phyloP scores from a whole-genome alignment of 306 rosid species.

The Ammopiptanthus mongolicus region DNA sequence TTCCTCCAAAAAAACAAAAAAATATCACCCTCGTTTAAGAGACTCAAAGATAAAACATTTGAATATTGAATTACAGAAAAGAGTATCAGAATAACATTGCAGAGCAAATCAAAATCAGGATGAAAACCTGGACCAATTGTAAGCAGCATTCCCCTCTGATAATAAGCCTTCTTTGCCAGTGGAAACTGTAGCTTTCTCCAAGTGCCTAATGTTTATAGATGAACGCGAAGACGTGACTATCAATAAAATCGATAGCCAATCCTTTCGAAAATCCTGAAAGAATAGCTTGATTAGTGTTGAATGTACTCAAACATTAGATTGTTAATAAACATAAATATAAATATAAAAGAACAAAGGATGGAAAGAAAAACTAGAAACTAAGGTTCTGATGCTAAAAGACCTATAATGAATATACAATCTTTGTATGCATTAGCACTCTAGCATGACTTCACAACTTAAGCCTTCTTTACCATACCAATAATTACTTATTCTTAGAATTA shows the following conservation, averaged over 20 bases:
- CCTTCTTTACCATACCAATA: constrained; percentile 9
- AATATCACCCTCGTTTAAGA: background rate
- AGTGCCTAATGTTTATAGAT: constrained; percentile 90
- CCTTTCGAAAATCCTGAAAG: constrained; percentile 84
- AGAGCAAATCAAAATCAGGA: constrained; percentile 22
- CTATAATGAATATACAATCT: constrained; percentile 8
- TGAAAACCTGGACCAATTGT: constrained; percentile 94
- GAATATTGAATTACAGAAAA: constrained; percentile 12
- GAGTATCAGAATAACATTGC: background rate
- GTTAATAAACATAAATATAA: background rate
- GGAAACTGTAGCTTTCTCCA: constrained; percentile 98
- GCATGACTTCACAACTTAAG: constrained; percentile 1
- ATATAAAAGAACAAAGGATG: background rate
- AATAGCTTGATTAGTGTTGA: constrained; percentile 1
- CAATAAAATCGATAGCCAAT: constrained; percentile 88
- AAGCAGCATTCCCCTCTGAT: constrained; percentile 93
- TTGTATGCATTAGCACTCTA: constrained; percentile 9
- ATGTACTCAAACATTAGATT: background rate
- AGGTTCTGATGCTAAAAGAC: constrained; percentile 12
- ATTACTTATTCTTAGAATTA: no score
- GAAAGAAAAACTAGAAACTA: constrained; percentile 6
- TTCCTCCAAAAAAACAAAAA: background rate
- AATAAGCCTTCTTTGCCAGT: constrained; percentile 95
- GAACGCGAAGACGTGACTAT: constrained; percentile 92
- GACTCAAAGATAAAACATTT: background rate